Evolutionary conservation across 495 filamentous ascomycete species (phyloP).

Genomic region (Neurospora sp.): DNA sequence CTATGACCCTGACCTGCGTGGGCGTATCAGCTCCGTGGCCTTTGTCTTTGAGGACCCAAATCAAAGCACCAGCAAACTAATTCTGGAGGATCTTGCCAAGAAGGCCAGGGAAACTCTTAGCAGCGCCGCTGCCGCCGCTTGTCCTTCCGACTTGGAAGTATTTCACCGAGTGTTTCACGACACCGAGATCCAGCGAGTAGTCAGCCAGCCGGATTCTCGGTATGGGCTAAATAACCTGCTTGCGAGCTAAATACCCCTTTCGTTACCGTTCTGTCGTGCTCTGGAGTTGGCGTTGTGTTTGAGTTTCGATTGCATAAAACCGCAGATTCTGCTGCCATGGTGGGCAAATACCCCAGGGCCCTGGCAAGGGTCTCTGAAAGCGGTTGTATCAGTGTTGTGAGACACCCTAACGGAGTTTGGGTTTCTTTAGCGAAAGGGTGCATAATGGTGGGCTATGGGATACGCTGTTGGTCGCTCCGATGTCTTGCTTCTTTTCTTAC

Average conservation of each 20-base stretch:
- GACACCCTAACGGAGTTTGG: background rate
- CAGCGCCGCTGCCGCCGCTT: conserved; percentile 8
- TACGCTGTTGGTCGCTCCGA: background rate
- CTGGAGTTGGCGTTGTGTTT: background rate
- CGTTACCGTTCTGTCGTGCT: background rate
- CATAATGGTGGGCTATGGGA: background rate
- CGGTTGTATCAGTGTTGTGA: background rate
- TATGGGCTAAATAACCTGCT: conserved; percentile 36
- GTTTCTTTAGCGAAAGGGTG: background rate
- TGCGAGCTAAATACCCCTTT: conserved; percentile 14
- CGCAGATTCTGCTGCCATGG: background rate
- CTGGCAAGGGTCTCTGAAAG: background rate
- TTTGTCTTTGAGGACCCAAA: conserved; percentile 54
- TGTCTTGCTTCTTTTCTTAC: background rate
- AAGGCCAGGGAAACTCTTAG: conserved; percentile 27
- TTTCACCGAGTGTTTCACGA: conserved; percentile 32
- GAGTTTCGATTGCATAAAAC: background rate
- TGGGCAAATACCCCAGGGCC: background rate
- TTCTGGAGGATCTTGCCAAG: conserved; percentile 38
- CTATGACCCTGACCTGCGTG: conserved; percentile 54
- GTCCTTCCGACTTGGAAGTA: conserved; percentile 34
- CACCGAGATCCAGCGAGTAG: conserved; percentile 29
- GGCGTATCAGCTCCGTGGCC: conserved; percentile 56
- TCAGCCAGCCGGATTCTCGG: conserved; percentile 34
- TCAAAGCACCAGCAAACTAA: conserved; percentile 35